These are phyloP conservation scores for Dalbergia oliveri DNA, from an alignment of 306 rosid species.

Conservation along the genomic window DNA sequence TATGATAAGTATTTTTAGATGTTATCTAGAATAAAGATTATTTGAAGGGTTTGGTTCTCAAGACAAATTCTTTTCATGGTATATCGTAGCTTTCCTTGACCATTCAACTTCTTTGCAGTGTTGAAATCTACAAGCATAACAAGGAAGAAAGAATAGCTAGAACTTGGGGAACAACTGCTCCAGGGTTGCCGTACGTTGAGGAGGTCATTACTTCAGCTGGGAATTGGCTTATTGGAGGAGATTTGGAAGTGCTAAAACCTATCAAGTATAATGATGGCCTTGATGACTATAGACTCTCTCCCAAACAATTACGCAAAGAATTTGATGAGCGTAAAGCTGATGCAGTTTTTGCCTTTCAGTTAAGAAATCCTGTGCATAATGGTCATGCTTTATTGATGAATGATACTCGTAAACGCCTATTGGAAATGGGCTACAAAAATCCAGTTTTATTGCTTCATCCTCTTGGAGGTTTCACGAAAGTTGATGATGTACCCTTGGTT, in stretches of 20 bases:
- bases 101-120: slow-evolving; percentile 52
- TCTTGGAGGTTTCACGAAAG: slow-evolving; percentile 93
- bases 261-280: slow-evolving; percentile 92
- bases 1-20: not conserved
- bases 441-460: slow-evolving; percentile 96
- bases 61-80: slow-evolving; percentile 4
- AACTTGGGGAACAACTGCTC: slow-evolving; percentile 96
- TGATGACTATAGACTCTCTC: slow-evolving; percentile 91
- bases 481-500: slow-evolving; percentile 94
- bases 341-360: slow-evolving; percentile 96
- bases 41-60: slow-evolving; percentile 20
- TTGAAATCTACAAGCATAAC: slow-evolving; percentile 93
- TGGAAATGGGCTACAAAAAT: slow-evolving; percentile 94
- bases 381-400: slow-evolving; percentile 98
- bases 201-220: slow-evolving; percentile 84
- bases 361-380: slow-evolving; percentile 96
- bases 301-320: slow-evolving; percentile 86
- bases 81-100: slow-evolving; percentile 35
- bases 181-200: slow-evolving; percentile 92
- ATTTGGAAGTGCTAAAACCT: slow-evolving; percentile 78
- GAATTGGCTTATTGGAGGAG: slow-evolving; percentile 97
- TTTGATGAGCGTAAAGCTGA: slow-evolving; percentile 87
- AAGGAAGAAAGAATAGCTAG: slow-evolving; percentile 98
- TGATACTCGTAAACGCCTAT: slow-evolving; percentile 81
- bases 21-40: slow-evolving; percentile 4